These are phyloP conservation scores for Suillus lakei DNA, from an alignment of 768 basidiomycete species.

Conservation along the genomic window DNA sequence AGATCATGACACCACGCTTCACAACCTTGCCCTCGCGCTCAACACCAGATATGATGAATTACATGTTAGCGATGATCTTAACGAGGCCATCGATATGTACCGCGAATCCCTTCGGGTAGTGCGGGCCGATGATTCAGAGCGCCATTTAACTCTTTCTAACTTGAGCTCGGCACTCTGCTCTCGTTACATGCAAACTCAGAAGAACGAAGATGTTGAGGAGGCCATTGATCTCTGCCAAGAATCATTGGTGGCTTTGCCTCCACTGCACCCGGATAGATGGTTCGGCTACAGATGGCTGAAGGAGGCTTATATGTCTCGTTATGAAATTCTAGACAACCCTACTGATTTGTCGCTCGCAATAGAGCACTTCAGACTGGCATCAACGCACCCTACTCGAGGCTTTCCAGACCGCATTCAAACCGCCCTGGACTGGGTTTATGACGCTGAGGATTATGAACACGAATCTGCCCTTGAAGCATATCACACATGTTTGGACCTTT, in stretches of 20 bases:
- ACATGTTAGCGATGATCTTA: constrained; percentile 16
- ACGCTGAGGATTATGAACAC: too few relatives aligned
- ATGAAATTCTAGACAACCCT: neutral
- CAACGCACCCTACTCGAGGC: neutral
- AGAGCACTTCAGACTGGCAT: neutral
- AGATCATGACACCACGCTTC: neutral
- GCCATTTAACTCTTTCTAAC: constrained; percentile 2
- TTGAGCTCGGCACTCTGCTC: constrained; percentile 12
- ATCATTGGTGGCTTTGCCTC: constrained; percentile 1
- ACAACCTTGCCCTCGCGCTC: constrained; percentile 11
- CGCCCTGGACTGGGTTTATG: too few relatives aligned
- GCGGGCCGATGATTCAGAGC: neutral
- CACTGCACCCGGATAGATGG: constrained; percentile 11
- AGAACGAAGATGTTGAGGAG: constrained; percentile 4
- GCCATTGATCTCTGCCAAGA: constrained; percentile 8
- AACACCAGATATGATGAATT: constrained; percentile 14
- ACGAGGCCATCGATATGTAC: constrained; percentile 17
- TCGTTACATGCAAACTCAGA: neutral
- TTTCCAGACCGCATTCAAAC: neutral
- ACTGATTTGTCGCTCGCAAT: neutral
- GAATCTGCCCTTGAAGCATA: too few relatives aligned
- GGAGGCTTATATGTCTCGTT: neutral
- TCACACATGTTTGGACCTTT: neutral
- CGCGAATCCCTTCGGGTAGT: neutral
- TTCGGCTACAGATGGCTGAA: neutral